Base-by-base conservation (phyloP, 139 green algal species). In the Ettlia oleoabundans region DNA sequence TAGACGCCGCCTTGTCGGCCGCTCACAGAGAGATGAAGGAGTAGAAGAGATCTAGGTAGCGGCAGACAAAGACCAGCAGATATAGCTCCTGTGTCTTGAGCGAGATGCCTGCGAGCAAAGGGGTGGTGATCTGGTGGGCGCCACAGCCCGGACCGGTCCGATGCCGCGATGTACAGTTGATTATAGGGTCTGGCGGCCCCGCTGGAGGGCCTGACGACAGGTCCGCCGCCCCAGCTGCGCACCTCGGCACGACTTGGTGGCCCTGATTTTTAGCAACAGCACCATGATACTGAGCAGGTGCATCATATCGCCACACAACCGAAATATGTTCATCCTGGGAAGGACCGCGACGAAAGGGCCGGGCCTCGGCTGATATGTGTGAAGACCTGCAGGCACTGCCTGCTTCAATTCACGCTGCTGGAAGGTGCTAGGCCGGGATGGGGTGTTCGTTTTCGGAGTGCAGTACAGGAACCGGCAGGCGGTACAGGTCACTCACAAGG, bases 1-100 rank as follows among this genome's bases (percentile, higher is more conserved):
- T 33, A 13, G 33, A 22, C 33, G 37, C 65, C 58, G 30, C 4
- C 33, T 40, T 4, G 38, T 18, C 47, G 1, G 19, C 3, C 3
- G 86, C 94, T 88, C 68, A 98, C 93, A 99, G 26, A 2, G 93
- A 98, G 26, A 98, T 86, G 83, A 94, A 99, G 71, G 89, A 94
- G 76, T 88, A 95, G 82, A 99, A 97, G 10, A 99, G 82, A 84
- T 99, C 97, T 43, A 99, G 85, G 84, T 99, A 99, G 62, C 97
- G 91, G 9, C 90, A 97, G 19, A 96, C 63, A 72, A 99, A 99
- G 4, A 99, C 97, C 4, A 98, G 75, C 0, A 88, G 85, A 83
- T 99, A 99, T 30, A 99, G 90, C 88, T 99, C 96, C 85, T 99
- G 97, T 1, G 97, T 99, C 83, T 96, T 97, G 18, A 98, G 84